Percentiles rank a stretch among this genome's conserved stretches.
These are phyloP conservation scores for Quercus bicolor DNA, from an alignment of 306 rosid genomes.

Conservation along the genomic window DNA sequence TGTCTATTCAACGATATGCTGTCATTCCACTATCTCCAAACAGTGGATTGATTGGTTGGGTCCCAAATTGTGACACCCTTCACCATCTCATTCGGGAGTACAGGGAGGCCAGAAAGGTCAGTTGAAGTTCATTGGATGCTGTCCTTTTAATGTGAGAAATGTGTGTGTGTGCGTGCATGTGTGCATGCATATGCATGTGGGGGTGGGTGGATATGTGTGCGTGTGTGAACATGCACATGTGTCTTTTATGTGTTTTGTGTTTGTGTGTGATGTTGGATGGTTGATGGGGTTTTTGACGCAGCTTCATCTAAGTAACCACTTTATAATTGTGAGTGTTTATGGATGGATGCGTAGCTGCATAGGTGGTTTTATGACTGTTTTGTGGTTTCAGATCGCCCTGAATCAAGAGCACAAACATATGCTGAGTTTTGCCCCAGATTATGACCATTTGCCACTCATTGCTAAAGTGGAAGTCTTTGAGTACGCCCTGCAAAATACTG, in stretches of 20 bases:
- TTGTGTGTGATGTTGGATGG: background rate
- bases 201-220: background rate
- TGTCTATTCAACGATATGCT: slow-evolving; percentile 74
- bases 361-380: slow-evolving; percentile 16
- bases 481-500: slow-evolving; percentile 81
- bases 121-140: slow-evolving; percentile 18
- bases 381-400: slow-evolving; percentile 65
- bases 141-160: background rate
- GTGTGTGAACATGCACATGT: background rate
- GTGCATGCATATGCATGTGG: background rate
- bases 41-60: slow-evolving; percentile 98
- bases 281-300: background rate
- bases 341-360: background rate
- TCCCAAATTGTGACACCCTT: slow-evolving; percentile 92
- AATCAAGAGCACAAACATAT: slow-evolving; percentile 94
- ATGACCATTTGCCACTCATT: slow-evolving; percentile 91
- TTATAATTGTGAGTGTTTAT: too few species aligned
- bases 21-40: slow-evolving; percentile 96
- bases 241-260: background rate
- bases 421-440: slow-evolving; percentile 97
- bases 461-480: slow-evolving; percentile 99
- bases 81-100: slow-evolving; percentile 87
- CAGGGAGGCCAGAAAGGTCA: slow-evolving; percentile 93
- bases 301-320: background rate
- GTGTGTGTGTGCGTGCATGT: background rate